Evolutionary conservation across 306 rosid genomes (phyloP).

Genomic region (Prunus armeniaca): DNA sequence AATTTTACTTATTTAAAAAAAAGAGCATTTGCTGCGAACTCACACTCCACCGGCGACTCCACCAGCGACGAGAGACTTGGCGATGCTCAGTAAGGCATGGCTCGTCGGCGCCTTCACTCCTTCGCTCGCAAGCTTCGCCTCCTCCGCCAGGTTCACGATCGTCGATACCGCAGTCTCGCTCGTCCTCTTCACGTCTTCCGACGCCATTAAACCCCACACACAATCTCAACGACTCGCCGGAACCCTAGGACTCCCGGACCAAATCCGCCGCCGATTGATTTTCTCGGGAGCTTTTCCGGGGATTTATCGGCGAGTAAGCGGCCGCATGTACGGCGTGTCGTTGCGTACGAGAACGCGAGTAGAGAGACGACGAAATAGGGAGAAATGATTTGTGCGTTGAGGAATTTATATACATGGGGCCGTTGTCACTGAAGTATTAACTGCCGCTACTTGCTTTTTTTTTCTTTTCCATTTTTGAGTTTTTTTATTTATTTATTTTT

Average conservation of each 20-base stretch:
- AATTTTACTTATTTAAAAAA: neutral
- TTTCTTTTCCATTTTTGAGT: neutral
- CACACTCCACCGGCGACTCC: constrained; percentile 81
- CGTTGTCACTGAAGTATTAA: neutral
- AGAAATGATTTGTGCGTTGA: neutral
- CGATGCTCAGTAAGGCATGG: constrained; percentile 40
- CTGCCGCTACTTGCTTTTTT: neutral
- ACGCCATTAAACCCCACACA: constrained; percentile 40
- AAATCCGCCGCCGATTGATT: neutral
- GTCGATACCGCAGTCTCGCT: constrained; percentile 36
- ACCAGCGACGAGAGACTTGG: constrained; percentile 69
- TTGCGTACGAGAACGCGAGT: neutral
- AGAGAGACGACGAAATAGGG: neutral
- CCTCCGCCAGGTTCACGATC: constrained; percentile 45
- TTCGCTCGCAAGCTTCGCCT: constrained; percentile 39
- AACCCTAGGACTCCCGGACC: constrained; percentile 2
- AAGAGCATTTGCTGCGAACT: constrained; percentile 26
- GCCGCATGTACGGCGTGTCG: neutral
- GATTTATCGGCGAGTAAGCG: constrained; percentile 3
- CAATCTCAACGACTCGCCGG: neutral
- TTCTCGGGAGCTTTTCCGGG: constrained; percentile 1
- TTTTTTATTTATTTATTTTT: neutral
- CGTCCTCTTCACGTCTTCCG: constrained; percentile 40
- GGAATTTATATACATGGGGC: neutral
- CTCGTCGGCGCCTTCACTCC: constrained; percentile 45